Evolutionary conservation across 495 filamentous ascomycete species (phyloP), one percentile per base, ranked within the genome.

Genomic region (Lepidopterella palustris): DNA sequence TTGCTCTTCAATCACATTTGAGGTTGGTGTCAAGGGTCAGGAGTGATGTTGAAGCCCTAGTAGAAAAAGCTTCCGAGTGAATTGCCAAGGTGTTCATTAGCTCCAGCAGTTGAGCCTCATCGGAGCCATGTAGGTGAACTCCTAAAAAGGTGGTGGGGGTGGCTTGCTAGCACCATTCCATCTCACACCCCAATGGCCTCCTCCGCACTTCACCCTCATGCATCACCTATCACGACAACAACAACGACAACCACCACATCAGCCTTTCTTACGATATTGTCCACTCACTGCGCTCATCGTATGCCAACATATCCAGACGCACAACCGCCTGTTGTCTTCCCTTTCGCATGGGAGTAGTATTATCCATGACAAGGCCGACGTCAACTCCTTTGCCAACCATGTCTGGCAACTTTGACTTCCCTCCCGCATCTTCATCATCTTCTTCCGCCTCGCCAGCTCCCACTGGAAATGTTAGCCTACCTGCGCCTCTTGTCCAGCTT

Each of bases 331-430:
- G 35, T 10, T 42, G 20, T 25, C 47, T 18, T 13, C 24, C 20
- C 24, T 9, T 24, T 25, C 25, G 25, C 47, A 50, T 50, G 47
- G 47, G 47, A 50, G 24, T 24, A 50, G 21, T 24, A 13, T 27
- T 5, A 15, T 50, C 47, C 5, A 50, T 32, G 25, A 57, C 18
- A 4, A 6, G 35, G 54, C 25, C 23, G 27, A 42, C 40, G 13
- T 42, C 31, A 47, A 18, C 51, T 35, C 39, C 53, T 55, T 56
- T 61, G 52, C 56, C 58, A 10, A 40, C 52, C 55, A 53, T 61
- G 51, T 53, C 63, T 52, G 67, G 63, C 51, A 59, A 42, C 52
- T 69, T 66, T 50, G 67, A 69, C 47, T 69, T 59, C 40, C 67
- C 67, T 9, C 63, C 57, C 27, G 66, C 66, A 23, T 63, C 63